Conservation (phyloP, 2,329 filamentous ascomycete species). For the Penicillium sp. region DNA sequence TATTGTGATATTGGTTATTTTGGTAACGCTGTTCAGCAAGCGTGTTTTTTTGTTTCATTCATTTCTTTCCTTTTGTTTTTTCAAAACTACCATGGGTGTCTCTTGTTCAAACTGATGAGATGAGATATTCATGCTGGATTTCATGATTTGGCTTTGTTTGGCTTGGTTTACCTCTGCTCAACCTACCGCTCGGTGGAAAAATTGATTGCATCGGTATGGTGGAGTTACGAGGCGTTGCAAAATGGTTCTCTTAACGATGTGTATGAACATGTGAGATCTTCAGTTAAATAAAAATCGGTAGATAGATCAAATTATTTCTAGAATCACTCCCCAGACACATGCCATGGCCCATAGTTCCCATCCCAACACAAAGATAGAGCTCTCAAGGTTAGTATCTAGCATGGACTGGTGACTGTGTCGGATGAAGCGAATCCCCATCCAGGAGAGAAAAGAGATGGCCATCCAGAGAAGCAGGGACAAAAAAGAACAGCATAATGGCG, state of each 20-base stretch:
- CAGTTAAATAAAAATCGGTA: neutral
- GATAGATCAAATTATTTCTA: slow-evolving; percentile 12
- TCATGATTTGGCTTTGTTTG: neutral
- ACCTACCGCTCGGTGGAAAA: neutral
- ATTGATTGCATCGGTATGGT: slow-evolving; percentile 9
- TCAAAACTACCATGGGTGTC: too few species aligned
- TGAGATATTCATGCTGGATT: neutral
- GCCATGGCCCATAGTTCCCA: too few species aligned
- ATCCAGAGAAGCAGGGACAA: slow-evolving; percentile 14
- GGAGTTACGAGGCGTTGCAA: slow-evolving; percentile 7
- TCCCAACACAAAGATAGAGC: neutral
- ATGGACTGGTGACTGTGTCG: neutral
- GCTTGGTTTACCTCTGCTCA: neutral
- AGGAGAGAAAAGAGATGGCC: slow-evolving; percentile 10
- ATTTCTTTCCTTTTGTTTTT: neutral
- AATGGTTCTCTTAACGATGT: neutral
- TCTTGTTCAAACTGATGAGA: too few species aligned
- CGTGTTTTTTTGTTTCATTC: slow-evolving; percentile 2
- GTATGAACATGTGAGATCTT: neutral
- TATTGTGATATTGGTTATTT: neutral
- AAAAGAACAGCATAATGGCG: slow-evolving; percentile 17
- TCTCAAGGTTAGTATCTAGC: slow-evolving; percentile 7
- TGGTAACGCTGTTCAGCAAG: neutral
- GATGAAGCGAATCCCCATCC: slow-evolving; percentile 24
- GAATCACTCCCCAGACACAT: neutral